These are phyloP conservation scores for Eucalyptus lansdowneana DNA, from an alignment of 345 rosid genomes.

Conservation along the genomic window DNA sequence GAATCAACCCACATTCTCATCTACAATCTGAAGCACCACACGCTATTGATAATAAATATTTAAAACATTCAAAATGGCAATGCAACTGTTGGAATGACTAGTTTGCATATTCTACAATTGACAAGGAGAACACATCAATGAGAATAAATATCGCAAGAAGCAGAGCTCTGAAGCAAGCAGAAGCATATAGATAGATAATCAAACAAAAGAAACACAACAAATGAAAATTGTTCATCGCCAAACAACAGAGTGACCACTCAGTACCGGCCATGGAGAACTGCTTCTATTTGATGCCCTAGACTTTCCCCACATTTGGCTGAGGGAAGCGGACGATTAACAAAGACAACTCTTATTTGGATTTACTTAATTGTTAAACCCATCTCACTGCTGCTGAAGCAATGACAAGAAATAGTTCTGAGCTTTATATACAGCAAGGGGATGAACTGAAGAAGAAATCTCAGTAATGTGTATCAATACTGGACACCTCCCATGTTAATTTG, in stretches of 20 bases:
- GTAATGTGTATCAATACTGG: not conserved
- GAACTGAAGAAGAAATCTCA: not conserved
- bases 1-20: not conserved
- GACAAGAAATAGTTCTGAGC: not conserved
- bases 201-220: not conserved
- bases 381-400: not conserved
- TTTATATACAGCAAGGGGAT: not conserved
- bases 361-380: not conserved
- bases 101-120: not conserved
- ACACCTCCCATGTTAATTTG: not conserved
- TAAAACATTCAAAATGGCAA: not conserved
- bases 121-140: not conserved
- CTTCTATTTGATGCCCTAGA: not conserved
- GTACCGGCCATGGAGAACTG: not conserved
- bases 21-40: not conserved
- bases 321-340: not conserved
- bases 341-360: not conserved
- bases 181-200: not conserved
- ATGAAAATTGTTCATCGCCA: not conserved
- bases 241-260: not conserved
- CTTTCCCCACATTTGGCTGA: not conserved
- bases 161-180: not conserved
- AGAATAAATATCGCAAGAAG: not conserved
- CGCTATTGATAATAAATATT: fast-evolving
- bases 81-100: not conserved